These are phyloP conservation scores for Aspergillus japonicus DNA, from an alignment of 2,329 filamentous ascomycete genomes.

Conservation along the genomic window DNA sequence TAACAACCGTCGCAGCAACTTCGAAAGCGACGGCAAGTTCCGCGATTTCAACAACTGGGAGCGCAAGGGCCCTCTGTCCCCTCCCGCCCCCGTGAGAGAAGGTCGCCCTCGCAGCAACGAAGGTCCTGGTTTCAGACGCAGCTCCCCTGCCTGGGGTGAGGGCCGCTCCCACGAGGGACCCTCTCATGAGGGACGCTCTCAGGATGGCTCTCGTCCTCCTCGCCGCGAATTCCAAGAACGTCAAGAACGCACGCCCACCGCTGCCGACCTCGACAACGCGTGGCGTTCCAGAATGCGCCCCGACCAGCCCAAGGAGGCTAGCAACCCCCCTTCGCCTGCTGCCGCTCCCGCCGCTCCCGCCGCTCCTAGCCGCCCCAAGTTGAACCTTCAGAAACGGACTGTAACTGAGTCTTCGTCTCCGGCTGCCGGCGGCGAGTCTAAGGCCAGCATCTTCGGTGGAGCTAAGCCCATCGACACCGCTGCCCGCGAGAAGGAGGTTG, in stretches of 20 bases:
- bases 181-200: constrained; percentile 57
- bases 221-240: constrained; percentile 73
- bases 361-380: constrained; percentile 62
- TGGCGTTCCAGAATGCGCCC: constrained; percentile 92
- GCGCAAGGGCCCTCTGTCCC: constrained; percentile 85
- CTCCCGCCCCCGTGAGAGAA: constrained; percentile 57
- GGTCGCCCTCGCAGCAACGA: constrained; percentile 61
- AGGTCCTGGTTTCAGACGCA: constrained; percentile 60
- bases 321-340: constrained; percentile 71
- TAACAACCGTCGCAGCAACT: constrained; percentile 60
- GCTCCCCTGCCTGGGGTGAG: constrained; percentile 74
- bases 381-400: constrained; percentile 89
- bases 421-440: constrained; percentile 60
- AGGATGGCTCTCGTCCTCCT: constrained; percentile 77
- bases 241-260: constrained; percentile 71
- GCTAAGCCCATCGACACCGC: constrained; percentile 93
- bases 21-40: constrained; percentile 69
- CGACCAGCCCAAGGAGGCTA: constrained; percentile 73
- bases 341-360: constrained; percentile 60
- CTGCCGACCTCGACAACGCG: constrained; percentile 87
- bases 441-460: constrained; percentile 90
- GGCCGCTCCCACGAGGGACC: constrained; percentile 70
- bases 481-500: constrained; percentile 81
- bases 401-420: constrained; percentile 69
- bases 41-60: constrained; percentile 91